Base-by-base conservation (phyloP, 2,329 filamentous ascomycete genomes). In the Phaeoacremonium minimum region DNA sequence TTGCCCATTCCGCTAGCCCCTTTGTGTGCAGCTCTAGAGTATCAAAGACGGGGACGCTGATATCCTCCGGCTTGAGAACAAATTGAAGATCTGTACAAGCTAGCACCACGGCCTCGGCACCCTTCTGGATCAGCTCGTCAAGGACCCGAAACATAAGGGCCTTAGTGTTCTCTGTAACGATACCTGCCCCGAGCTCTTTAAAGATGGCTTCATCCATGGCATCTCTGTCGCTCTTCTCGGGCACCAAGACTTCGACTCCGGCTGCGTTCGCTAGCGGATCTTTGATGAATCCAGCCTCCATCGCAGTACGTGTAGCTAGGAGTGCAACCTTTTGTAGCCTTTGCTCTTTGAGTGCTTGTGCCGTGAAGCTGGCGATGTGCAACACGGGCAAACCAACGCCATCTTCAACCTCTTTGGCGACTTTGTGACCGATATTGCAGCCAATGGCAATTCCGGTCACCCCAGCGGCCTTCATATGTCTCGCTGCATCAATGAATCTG, bases 401-500 rank as follows among this genome's bases (percentile, higher is more conserved):
- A 2, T 35, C 28, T 28, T 42, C 40, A 5, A 46, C 18, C 18
- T 37, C 29, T 5, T 4, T 17, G 11, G 41, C 42, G n/a, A 46
- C 42, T 26, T 41, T 40, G 43, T 48, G 45, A 16, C 41, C 38
- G 15, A 37, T 38, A 33, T 49, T 46, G 35, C 44, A 45, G 6
- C 45, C 45, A 28, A 48, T 42, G 18, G 40, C 47, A 7, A 48
- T 7, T 9, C 43, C 35, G 15, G 45, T 30, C 5, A 46, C 47
- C 11, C 46, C 47, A 6, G 36, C 37, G n/a, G 15, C 6, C 18
- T 41, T 35, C 26, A 48, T 32, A 19, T 41, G 28, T 6, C 26
- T 32, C 14, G 43, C 54, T 2, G 62, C 58, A 31, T 52, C 45
- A 30, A 67, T 53, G 37, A 69, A 59, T 6, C 40, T 43, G 29